A percentile compares a stretch with the other conserved stretches of the same genome.
Evolutionary conservation across 148 eudicot genomes (phyloP).

Genomic region (Heliosperma pusillum): DNA sequence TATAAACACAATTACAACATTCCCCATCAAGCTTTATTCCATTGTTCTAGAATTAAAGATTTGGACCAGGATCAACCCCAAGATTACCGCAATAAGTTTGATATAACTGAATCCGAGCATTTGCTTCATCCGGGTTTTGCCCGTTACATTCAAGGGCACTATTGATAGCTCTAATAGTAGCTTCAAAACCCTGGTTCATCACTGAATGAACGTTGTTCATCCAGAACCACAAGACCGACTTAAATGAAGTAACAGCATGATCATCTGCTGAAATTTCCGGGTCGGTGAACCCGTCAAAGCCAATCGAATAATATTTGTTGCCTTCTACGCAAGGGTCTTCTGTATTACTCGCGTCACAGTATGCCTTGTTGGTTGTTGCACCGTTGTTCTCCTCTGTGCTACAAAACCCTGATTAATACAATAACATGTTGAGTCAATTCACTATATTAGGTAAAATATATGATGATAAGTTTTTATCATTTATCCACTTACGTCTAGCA

Average conservation of each 20-base stretch:
- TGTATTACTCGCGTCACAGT: too few species aligned
- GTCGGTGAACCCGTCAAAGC: conserved; percentile 30
- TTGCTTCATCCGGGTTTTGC: conserved; percentile 20
- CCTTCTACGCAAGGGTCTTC: too few species aligned
- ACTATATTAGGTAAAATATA: too few species aligned
- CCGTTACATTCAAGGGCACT: conserved; percentile 30
- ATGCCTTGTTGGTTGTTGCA: conserved; percentile 22
- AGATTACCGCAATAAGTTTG: conserved; percentile 28
- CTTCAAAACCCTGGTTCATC: conserved; percentile 29
- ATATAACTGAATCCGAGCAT: conserved; percentile 20
- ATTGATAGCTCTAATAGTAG: conserved; percentile 34
- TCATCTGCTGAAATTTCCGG: conserved; percentile 29
- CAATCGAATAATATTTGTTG: too few species aligned
- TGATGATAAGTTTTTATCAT: too few species aligned
- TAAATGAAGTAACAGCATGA: conserved; percentile 24
- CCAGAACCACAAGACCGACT: conserved; percentile 39
- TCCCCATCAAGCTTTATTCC: neutral
- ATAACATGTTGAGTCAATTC: neutral
- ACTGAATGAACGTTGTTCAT: conserved; percentile 30
- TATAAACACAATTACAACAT: neutral
- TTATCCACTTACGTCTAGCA: conserved; percentile 24
- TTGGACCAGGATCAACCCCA: conserved; percentile 34
- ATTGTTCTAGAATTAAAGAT: conserved; percentile 22
- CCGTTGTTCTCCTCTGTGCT: conserved; percentile 40
- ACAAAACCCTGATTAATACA: conserved; percentile 37